A percentile compares a stretch with the other conserved stretches of the same genome.
phyloP scores from a whole-genome alignment of 768 basidiomycete genomes.

The Termitomyces bulborhizus region DNA sequence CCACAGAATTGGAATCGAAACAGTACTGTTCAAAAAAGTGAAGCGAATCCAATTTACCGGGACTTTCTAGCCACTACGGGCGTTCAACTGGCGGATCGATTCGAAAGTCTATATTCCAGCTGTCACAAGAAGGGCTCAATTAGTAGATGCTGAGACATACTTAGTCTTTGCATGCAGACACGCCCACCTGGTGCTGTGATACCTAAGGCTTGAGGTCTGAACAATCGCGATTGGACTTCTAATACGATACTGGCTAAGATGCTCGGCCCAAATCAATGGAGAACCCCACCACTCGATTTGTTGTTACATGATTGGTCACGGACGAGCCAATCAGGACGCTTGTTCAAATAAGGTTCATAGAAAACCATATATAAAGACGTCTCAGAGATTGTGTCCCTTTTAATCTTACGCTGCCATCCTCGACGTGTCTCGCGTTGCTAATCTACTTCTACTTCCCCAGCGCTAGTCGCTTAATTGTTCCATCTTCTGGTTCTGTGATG shows the following conservation, averaged over 20 bases:
- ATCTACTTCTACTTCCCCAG: constrained; percentile 10
- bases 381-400: not conserved
- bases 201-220: too few species aligned
- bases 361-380: constrained; percentile 9
- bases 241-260: not conserved
- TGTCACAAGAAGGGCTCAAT: too few species aligned
- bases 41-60: constrained; percentile 27
- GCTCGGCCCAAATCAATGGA: too few species aligned
- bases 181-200: not conserved
- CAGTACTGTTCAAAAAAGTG: constrained; percentile 33
- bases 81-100: not conserved
- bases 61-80: constrained; percentile 26
- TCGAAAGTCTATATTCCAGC: constrained; percentile 10
- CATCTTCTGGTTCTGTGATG: constrained; percentile 15
- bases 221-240: too few species aligned
- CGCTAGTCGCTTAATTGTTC: constrained; percentile 24
- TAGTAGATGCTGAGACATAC: too few species aligned
- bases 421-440: constrained; percentile 6
- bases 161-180: not conserved
- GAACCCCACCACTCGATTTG: not conserved
- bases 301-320: not conserved
- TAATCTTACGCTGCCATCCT: constrained; percentile 7
- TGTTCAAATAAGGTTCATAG: constrained; percentile 15
- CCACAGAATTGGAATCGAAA: constrained; percentile 39
- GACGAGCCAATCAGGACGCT: constrained; percentile 14